Conservation (phyloP, 2,329 filamentous ascomycete genomes). For the Harringtonia aguacate region DNA sequence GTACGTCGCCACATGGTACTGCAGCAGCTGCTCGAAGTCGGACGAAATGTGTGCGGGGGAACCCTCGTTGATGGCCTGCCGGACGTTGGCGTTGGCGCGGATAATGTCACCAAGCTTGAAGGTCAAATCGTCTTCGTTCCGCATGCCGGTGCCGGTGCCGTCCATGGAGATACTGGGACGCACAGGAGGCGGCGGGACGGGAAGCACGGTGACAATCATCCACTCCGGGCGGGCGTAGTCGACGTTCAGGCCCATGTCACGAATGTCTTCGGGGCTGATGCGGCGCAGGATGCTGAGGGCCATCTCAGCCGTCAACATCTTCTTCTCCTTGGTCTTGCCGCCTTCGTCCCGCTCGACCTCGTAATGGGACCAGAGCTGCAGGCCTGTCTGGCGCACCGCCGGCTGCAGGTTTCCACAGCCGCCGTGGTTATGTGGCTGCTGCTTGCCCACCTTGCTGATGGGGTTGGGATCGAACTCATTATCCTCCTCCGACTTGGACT, state of each 20-base stretch:
- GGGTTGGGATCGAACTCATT: constrained; percentile 51
- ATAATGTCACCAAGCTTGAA: constrained; percentile 99
- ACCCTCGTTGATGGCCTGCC: constrained; percentile 81
- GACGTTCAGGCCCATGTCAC: constrained; percentile 81
- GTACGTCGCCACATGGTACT: constrained; percentile 97
- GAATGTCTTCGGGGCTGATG: constrained; percentile 71
- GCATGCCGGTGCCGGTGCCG: constrained; percentile 80
- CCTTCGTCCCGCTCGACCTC: constrained; percentile 73
- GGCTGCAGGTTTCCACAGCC: constrained; percentile 91
- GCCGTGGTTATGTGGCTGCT: constrained; percentile 54
- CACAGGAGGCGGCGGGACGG: constrained; percentile 90
- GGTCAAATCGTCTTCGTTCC: constrained; percentile 97
- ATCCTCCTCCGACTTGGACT: constrained; percentile 49
- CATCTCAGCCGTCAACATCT: constrained; percentile 70
- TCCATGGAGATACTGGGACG: constrained; percentile 96
- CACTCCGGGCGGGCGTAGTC: constrained; percentile 96
- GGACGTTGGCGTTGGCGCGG: constrained; percentile 90
- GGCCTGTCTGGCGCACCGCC: constrained; percentile 73
- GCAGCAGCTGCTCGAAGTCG: constrained; percentile 84
- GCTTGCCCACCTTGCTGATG: constrained; percentile 37
- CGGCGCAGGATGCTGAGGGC: constrained; percentile 79
- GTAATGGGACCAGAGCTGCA: constrained; percentile 68
- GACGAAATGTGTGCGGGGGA: constrained; percentile 82
- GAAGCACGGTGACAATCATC: constrained; percentile 94
- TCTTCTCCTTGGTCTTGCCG: constrained; percentile 64